Evolutionary conservation across 768 basidiomycete species (phyloP).

Genomic region (Leccinum broughii): DNA sequence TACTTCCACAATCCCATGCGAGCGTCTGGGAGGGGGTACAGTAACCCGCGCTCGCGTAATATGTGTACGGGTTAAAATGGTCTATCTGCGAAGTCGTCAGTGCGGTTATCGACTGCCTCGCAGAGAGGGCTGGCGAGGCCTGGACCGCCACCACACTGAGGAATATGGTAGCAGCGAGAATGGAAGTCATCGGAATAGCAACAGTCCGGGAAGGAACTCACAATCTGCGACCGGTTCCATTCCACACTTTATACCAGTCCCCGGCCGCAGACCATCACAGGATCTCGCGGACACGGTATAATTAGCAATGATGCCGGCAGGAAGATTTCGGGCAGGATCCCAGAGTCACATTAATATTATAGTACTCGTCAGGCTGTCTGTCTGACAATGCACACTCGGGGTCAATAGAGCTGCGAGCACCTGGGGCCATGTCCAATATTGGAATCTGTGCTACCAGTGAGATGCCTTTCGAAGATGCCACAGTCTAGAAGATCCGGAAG

Average conservation of each 20-base stretch:
- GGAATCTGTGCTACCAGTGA: too few relatives aligned
- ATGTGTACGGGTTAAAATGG: too few relatives aligned
- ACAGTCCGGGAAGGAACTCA: not conserved
- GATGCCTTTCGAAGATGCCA: too few relatives aligned
- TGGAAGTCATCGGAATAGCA: slow-evolving; percentile 16
- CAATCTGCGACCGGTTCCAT: not conserved
- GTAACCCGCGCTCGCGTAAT: too few relatives aligned
- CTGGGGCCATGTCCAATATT: not conserved
- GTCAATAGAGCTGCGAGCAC: not conserved
- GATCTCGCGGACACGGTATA: not conserved
- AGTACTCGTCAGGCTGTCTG: not conserved
- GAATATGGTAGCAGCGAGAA: slow-evolving; percentile 16
- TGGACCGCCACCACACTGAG: slow-evolving; percentile 14
- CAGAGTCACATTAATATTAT: not conserved
- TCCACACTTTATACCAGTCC: not conserved
- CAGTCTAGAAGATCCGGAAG: too few relatives aligned
- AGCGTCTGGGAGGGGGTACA: too few relatives aligned
- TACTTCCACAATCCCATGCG: too few relatives aligned
- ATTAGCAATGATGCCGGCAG: not conserved
- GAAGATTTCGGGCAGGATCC: not conserved
- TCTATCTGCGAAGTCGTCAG: too few relatives aligned
- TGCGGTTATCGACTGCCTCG: slow-evolving; percentile 33
- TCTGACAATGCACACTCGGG: not conserved
- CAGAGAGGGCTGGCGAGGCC: slow-evolving; percentile 27
- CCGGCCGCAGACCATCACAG: not conserved